Conservation (phyloP, 805 yeast species). For the Blastobotrys robertii region DNA sequence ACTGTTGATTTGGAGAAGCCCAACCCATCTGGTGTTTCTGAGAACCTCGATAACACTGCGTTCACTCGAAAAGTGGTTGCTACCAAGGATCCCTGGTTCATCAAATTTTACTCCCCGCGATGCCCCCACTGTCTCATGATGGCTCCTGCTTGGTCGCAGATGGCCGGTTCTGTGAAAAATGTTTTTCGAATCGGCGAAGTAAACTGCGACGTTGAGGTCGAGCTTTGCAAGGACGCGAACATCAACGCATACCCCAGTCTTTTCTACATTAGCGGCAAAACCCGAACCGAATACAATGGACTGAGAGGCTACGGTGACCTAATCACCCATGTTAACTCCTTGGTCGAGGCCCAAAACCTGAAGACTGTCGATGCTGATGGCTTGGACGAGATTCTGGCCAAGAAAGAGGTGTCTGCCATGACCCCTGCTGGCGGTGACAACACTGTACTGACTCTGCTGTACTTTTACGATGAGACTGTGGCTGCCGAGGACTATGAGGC, state of each 20-base stretch:
- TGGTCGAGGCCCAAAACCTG: conserved; percentile 22
- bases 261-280: conserved; percentile 20
- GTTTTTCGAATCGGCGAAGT: conserved; percentile 32
- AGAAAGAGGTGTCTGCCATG: conserved; percentile 1
- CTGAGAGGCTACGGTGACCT: conserved; percentile 26
- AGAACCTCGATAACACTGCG: conserved; percentile 20
- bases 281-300: conserved; percentile 23
- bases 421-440: conserved; percentile 3
- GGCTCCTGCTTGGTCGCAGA: conserved; percentile 29
- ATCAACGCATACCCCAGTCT: conserved; percentile 20
- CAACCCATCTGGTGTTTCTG: conserved; percentile 29
- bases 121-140: conserved; percentile 32
- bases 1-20: conserved; percentile 5
- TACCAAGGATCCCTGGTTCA: conserved; percentile 29
- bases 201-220: conserved; percentile 28
- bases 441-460: conserved; percentile 25
- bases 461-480: conserved; percentile 30
- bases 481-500: conserved; percentile 32
- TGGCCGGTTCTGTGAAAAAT: conserved; percentile 26
- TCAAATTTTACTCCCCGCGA: conserved; percentile 32
- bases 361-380: conserved; percentile 21
- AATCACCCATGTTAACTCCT: conserved; percentile 25
- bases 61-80: conserved; percentile 22
- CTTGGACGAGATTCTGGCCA: conserved; percentile 17
- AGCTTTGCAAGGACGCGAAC: conserved; percentile 27